Evolutionary conservation across 1,139 yeast species (phyloP).

Genomic region (Debaryomyces psychrophilus): DNA sequence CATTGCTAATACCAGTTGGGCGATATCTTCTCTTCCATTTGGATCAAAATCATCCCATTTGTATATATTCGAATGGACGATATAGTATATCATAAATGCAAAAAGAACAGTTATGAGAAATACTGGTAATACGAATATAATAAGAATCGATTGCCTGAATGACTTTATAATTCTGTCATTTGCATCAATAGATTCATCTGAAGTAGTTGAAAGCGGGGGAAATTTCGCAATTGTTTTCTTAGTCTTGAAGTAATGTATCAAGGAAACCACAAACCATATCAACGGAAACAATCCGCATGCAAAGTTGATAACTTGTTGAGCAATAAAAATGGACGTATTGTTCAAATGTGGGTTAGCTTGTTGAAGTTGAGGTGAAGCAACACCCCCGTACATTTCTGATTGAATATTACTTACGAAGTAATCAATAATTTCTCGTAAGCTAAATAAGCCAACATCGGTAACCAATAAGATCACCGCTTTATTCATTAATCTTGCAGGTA

Average conservation of each 20-base stretch:
- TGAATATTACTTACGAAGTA: background rate
- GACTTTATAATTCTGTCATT: slow-evolving; percentile 28
- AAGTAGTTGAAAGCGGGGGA: slow-evolving; percentile 30
- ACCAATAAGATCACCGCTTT: slow-evolving; percentile 22
- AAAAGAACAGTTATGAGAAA: slow-evolving; percentile 18
- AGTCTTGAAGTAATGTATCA: slow-evolving; percentile 33
- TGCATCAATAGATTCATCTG: slow-evolving; percentile 22
- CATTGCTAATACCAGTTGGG: background rate
- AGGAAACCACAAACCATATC: slow-evolving; percentile 22
- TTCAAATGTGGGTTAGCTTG: background rate
- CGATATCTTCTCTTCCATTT: background rate
- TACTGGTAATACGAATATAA: slow-evolving; percentile 35
- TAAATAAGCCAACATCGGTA: slow-evolving; percentile 13
- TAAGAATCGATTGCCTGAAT: slow-evolving; percentile 32
- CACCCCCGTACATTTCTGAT: slow-evolving; percentile 2
- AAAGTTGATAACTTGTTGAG: slow-evolving; percentile 1
- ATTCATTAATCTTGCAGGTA: slow-evolving; percentile 27
- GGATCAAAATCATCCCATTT: background rate
- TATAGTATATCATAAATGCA: slow-evolving; percentile 1
- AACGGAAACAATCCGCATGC: slow-evolving; percentile 13
- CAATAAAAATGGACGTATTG: background rate
- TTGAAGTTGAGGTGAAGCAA: background rate
- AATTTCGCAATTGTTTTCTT: slow-evolving; percentile 32
- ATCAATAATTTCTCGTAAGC: slow-evolving; percentile 7
- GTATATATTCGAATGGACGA: background rate